A percentile compares a stretch with the other conserved stretches of the same genome.
Evolutionary conservation across 805 yeast species (phyloP).

Genomic region (Pichia cabralensis): DNA sequence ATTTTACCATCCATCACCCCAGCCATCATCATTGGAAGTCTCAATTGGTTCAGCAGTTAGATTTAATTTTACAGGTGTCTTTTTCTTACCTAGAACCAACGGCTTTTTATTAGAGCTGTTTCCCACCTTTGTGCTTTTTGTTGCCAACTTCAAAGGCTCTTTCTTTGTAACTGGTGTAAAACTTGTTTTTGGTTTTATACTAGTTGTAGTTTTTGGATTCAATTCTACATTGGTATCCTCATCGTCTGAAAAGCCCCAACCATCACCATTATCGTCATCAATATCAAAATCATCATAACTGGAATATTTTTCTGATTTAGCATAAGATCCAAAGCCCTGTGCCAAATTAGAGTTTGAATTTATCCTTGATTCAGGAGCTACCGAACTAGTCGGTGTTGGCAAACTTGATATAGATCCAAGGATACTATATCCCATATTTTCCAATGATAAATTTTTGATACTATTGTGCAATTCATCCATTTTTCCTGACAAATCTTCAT

Average conservation of each 20-base stretch:
- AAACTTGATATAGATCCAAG: slow-evolving; percentile 2
- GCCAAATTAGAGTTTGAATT: not conserved
- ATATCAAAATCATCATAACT: slow-evolving; percentile 17
- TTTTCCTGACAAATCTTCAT: slow-evolving; percentile 17
- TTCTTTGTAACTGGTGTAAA: not conserved
- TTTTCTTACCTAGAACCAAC: slow-evolving; percentile 11
- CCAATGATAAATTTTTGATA: slow-evolving; percentile 16
- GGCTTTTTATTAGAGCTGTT: slow-evolving; percentile 1
- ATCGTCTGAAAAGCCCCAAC: slow-evolving; percentile 24
- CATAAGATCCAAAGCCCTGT: no score
- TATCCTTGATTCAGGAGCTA: slow-evolving; percentile 3
- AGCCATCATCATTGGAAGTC: slow-evolving; percentile 29
- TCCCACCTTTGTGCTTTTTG: no score
- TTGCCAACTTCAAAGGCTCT: no score
- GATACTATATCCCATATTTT: slow-evolving; percentile 12
- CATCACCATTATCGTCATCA: slow-evolving; percentile 15
- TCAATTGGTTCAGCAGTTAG: slow-evolving; percentile 25
- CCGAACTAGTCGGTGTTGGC: slow-evolving; percentile 2
- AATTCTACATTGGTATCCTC: slow-evolving; percentile 7
- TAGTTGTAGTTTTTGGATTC: not conserved
- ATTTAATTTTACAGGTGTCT: slow-evolving; percentile 22
- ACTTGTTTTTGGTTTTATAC: not conserved
- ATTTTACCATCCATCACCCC: slow-evolving; percentile 37
- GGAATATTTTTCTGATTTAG: no score
- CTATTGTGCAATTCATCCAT: slow-evolving; percentile 9